Conservation (phyloP, 2,329 filamentous ascomycete species). For the Neonectria punicea region DNA sequence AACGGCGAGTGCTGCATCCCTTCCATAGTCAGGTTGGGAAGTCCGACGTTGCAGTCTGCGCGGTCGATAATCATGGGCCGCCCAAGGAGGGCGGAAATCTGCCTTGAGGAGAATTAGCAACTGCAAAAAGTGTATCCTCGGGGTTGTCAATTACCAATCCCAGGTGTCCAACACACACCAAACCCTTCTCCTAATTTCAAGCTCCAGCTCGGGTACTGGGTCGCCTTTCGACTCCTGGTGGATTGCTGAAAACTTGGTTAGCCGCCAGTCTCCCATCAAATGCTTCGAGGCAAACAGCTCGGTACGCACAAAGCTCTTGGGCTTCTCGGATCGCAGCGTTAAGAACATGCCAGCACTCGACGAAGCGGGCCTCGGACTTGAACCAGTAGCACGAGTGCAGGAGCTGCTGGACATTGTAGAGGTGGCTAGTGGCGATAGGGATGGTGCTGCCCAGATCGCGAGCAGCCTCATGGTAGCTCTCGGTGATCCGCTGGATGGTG, state of each 20-base stretch:
- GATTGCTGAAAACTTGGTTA: conserved; percentile 39
- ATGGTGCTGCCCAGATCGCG: conserved; percentile 47
- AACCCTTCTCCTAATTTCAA: conserved; percentile 49
- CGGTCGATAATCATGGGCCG: conserved; percentile 51
- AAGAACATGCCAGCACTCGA: conserved; percentile 52
- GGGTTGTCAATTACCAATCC: conserved; percentile 47
- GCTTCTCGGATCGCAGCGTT: conserved; percentile 50
- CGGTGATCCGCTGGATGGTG: conserved; percentile 42
- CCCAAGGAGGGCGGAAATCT: conserved; percentile 48
- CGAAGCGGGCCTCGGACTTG: conserved; percentile 49
- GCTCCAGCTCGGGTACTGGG: conserved; percentile 47
- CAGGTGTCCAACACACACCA: conserved; percentile 52
- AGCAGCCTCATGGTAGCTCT: conserved; percentile 48
- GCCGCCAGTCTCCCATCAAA: background rate
- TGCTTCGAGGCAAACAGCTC: background rate
- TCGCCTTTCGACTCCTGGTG: conserved; percentile 45
- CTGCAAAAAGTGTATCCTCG: background rate
- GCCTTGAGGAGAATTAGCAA: conserved; percentile 41
- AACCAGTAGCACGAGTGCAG: conserved; percentile 53
- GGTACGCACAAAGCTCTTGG: conserved; percentile 46
- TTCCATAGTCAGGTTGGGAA: conserved; percentile 49
- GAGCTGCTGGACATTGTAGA: conserved; percentile 49
- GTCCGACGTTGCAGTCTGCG: conserved; percentile 45
- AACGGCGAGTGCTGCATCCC: conserved; percentile 47
- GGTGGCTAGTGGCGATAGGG: conserved; percentile 47